Evolutionary conservation across 257 asterid species (phyloP).

Genomic region (Marsdenia floribunda): DNA sequence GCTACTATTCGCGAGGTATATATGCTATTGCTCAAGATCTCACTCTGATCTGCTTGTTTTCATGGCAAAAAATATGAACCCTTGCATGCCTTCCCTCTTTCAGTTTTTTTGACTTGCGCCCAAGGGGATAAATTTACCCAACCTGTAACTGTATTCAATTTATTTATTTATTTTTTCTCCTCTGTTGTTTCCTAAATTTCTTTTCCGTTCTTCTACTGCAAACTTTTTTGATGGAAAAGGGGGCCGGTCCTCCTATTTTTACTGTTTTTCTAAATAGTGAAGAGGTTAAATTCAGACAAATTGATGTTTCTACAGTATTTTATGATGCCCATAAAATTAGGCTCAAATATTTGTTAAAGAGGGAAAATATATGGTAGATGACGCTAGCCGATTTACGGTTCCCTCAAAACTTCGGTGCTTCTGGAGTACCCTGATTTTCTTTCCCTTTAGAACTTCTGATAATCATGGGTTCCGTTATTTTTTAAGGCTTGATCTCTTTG

Average conservation of each 20-base stretch:
- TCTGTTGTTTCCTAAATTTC: neutral
- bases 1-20: conserved; percentile 83
- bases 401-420: neutral
- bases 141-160: neutral
- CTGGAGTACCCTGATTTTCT: neutral
- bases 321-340: neutral
- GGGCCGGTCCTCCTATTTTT: neutral
- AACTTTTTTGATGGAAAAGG: neutral
- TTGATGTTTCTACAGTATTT: neutral
- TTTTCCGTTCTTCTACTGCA: neutral
- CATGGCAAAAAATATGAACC: neutral
- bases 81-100: conserved; percentile 1
- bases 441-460: neutral
- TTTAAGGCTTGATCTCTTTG: neutral
- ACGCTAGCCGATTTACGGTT: neutral
- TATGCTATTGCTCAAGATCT: neutral
- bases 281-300: neutral
- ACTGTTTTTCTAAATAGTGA: neutral
- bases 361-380: neutral
- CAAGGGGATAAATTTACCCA: neutral
- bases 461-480: neutral
- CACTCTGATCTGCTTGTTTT: conserved; percentile 8
- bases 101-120: neutral
- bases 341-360: neutral
- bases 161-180: neutral